Conservation (phyloP, 176 grass and related monocot genomes). For the Chrysopogon serrulatus region DNA sequence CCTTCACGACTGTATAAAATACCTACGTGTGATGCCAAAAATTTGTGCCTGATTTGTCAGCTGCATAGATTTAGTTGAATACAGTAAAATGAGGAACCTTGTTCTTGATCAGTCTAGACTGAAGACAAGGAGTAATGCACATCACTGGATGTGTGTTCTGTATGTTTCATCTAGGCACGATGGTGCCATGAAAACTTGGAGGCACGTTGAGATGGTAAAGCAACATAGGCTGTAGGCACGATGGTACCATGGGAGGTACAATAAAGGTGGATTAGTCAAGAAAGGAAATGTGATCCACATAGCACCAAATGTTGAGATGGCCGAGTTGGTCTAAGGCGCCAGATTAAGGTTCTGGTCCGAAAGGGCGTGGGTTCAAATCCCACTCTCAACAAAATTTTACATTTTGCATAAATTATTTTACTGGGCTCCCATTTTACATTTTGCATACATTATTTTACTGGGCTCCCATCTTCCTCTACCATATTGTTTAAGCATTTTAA, state of each 20-base stretch:
- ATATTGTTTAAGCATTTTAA: too few species aligned
- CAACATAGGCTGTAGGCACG: too few species aligned
- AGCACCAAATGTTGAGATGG: slow-evolving; percentile 44
- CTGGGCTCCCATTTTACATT: too few species aligned
- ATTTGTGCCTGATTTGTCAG: not conserved
- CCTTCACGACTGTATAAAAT: not conserved
- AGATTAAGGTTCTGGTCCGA: slow-evolving; percentile 71
- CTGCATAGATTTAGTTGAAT: not conserved
- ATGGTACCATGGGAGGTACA: too few species aligned
- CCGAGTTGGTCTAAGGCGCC: slow-evolving; percentile 84
- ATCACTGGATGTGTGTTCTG: not conserved
- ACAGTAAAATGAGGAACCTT: not conserved
- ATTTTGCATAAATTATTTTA: not conserved
- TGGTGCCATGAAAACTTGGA: too few species aligned
- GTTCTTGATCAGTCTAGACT: not conserved
- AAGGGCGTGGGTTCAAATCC: slow-evolving; percentile 88
- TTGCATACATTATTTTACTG: not conserved
- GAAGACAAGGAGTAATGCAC: not conserved
- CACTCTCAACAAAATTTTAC: slow-evolving; percentile 50
- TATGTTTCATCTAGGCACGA: too few species aligned
- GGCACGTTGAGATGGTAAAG: not conserved
- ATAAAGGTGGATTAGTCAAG: too few species aligned
- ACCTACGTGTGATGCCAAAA: not conserved
- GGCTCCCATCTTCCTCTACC: too few species aligned
- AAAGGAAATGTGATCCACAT: accelerated